Evolutionary conservation across 1,284 basidiomycete genomes (phyloP).

Genomic region (Sporisorium reilianum): DNA sequence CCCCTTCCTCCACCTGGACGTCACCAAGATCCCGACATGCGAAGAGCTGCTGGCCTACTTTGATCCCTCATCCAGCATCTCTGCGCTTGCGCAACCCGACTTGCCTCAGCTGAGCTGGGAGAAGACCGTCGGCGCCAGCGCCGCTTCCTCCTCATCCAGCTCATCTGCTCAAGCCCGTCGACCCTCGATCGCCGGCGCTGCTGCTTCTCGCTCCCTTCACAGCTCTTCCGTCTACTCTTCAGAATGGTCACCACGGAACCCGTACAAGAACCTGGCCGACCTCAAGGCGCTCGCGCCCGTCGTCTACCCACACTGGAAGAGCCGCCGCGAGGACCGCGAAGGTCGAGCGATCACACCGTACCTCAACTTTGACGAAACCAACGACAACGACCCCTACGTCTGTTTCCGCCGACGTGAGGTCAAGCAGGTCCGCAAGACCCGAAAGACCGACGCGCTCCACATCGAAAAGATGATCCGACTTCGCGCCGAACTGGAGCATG

Average conservation of each 20-base stretch:
- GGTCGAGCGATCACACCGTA: conserved; percentile 58
- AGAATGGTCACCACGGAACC: conserved; percentile 61
- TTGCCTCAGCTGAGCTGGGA: conserved; percentile 58
- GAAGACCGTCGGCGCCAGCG: conserved; percentile 24
- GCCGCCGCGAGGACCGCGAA: conserved; percentile 62
- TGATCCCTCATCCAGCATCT: conserved; percentile 52
- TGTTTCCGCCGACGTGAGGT: conserved; percentile 97
- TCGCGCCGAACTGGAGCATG: conserved; percentile 62
- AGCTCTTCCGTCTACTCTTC: conserved; percentile 2
- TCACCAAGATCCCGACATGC: conserved; percentile 57
- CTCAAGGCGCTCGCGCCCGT: conserved; percentile 58
- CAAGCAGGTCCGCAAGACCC: conserved; percentile 93
- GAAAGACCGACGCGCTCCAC: conserved; percentile 71
- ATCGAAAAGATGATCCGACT: conserved; percentile 68
- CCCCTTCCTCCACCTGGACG: conserved; percentile 84
- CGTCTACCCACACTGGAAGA: conserved; percentile 67
- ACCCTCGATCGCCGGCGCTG: conserved; percentile 16
- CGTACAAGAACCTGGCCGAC: conserved; percentile 61
- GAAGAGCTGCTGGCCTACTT: conserved; percentile 62
- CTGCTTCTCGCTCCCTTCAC: background rate
- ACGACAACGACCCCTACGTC: conserved; percentile 95
- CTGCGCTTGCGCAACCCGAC: conserved; percentile 58
- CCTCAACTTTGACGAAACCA: conserved; percentile 82
- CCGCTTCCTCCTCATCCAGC: conserved; percentile 26
- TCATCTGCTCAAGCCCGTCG: conserved; percentile 24